Evolutionary conservation across 2,329 filamentous ascomycete species (phyloP).

Genomic region (Monosporascus sp.): DNA sequence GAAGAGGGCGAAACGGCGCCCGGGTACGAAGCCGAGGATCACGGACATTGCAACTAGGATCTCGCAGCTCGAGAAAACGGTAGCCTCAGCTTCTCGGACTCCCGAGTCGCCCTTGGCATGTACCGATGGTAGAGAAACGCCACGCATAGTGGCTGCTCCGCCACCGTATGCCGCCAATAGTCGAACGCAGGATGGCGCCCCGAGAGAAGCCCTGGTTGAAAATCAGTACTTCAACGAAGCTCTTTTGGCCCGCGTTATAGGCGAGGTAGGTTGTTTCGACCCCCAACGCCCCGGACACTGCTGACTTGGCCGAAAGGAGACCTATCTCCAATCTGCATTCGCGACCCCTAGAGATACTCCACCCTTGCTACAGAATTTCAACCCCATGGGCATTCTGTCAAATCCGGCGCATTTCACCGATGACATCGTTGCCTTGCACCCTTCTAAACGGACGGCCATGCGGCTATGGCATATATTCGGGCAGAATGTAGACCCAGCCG

Average conservation of each 20-base stretch:
- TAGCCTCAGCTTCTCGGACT: constrained; percentile 5
- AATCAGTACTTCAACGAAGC: constrained; percentile 35
- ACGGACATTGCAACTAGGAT: constrained; percentile 31
- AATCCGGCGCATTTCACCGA: constrained; percentile 10
- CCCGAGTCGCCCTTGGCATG: background rate
- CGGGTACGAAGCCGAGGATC: constrained; percentile 19
- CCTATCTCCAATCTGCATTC: constrained; percentile 10
- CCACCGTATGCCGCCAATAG: background rate
- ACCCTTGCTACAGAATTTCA: constrained; percentile 15
- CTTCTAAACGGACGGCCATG: constrained; percentile 18
- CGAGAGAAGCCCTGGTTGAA: constrained; percentile 24
- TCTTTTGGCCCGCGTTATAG: constrained; percentile 29
- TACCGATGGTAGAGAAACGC: background rate
- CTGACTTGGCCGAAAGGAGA: background rate
- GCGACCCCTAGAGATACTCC: constrained; percentile 7
- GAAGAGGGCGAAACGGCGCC: constrained; percentile 16
- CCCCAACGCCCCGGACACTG: background rate
- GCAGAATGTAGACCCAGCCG: constrained; percentile 19
- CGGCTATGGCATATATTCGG: background rate
- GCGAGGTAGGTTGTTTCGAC: constrained; percentile 19
- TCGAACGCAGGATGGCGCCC: background rate
- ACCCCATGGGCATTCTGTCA: constrained; percentile 30
- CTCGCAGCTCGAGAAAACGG: constrained; percentile 27
- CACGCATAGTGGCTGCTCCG: background rate
- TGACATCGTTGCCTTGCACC: constrained; percentile 16